These are phyloP conservation scores for Colletotrichum aenigma DNA, from an alignment of 2,329 filamentous ascomycete genomes.

Conservation along the genomic window DNA sequence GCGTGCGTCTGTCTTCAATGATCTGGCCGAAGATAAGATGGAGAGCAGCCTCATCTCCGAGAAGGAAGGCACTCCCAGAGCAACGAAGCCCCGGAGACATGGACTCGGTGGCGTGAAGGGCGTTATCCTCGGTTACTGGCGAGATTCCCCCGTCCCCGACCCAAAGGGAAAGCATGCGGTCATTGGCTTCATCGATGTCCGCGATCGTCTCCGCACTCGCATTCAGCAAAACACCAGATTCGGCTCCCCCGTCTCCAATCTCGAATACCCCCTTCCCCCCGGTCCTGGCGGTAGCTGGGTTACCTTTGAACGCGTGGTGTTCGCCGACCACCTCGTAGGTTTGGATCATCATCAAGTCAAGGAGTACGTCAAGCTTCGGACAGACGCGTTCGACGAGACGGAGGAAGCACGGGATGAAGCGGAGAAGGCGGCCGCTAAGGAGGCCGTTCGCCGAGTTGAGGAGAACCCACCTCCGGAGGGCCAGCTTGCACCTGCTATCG, in stretches of 20 bases:
- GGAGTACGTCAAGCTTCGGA: constrained; percentile 64
- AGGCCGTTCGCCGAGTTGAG: constrained; percentile 50
- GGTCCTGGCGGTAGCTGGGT: constrained; percentile 69
- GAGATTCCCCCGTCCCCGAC: constrained; percentile 57
- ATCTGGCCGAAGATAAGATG: constrained; percentile 53
- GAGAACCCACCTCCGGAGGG: constrained; percentile 48
- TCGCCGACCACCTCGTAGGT: constrained; percentile 59
- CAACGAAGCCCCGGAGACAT: constrained; percentile 21
- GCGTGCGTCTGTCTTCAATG: constrained; percentile 48
- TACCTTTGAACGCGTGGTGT: constrained; percentile 65
- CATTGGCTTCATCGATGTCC: constrained; percentile 66
- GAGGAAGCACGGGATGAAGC: constrained; percentile 41
- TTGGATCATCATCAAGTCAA: constrained; percentile 63
- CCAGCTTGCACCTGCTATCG: constrained; percentile 47
- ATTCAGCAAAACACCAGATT: constrained; percentile 55
- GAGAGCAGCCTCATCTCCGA: constrained; percentile 37
- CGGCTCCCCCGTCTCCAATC: constrained; percentile 46
- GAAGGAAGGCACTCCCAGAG: constrained; percentile 23
- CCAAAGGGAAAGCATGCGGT: constrained; percentile 60
- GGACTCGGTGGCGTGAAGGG: constrained; percentile 42
- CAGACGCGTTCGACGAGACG: constrained; percentile 38
- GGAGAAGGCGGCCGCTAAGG: constrained; percentile 47
- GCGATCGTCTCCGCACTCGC: constrained; percentile 64
- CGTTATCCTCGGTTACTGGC: constrained; percentile 63
- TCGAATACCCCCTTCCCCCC: constrained; percentile 51